These are phyloP conservation scores for Plantago lanceolata DNA, from an alignment of 305 asterid species.

Conservation along the genomic window DNA sequence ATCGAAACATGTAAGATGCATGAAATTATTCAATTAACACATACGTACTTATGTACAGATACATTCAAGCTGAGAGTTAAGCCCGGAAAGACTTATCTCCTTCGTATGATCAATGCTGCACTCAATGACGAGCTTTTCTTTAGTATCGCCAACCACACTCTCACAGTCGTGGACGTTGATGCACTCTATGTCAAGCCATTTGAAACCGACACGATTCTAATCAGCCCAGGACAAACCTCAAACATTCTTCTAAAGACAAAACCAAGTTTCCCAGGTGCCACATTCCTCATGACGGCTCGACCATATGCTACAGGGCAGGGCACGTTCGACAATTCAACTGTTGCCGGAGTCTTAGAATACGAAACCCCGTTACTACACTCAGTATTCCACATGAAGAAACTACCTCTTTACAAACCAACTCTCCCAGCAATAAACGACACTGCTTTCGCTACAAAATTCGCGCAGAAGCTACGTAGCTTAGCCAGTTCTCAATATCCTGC, in stretches of 20 bases:
- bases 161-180: conserved; percentile 44
- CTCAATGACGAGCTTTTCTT: conserved; percentile 55
- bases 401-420: conserved; percentile 38
- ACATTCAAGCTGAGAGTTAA: conserved; percentile 49
- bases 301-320: conserved; percentile 53
- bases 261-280: conserved; percentile 34
- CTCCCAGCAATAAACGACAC: conserved; percentile 48
- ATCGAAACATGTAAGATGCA: too few species aligned
- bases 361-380: conserved; percentile 27
- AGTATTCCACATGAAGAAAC: conserved; percentile 24
- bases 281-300: conserved; percentile 43
- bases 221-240: conserved; percentile 54
- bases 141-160: conserved; percentile 53
- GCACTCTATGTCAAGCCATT: conserved; percentile 56
- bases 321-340: conserved; percentile 56
- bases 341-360: conserved; percentile 48
- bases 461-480: conserved; percentile 39
- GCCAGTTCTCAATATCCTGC: conserved; percentile 48
- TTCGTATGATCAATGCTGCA: conserved; percentile 50
- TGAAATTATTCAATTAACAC: too few species aligned
- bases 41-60: too few species aligned
- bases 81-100: conserved; percentile 51
- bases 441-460: conserved; percentile 36
- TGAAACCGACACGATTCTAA: conserved; percentile 38
- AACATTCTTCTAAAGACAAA: conserved; percentile 46